Percentiles rank a stretch among this genome's conserved stretches.
Evolutionary conservation across 495 filamentous ascomycete genomes (phyloP).

Genomic region (Pyrenula aspistea): DNA sequence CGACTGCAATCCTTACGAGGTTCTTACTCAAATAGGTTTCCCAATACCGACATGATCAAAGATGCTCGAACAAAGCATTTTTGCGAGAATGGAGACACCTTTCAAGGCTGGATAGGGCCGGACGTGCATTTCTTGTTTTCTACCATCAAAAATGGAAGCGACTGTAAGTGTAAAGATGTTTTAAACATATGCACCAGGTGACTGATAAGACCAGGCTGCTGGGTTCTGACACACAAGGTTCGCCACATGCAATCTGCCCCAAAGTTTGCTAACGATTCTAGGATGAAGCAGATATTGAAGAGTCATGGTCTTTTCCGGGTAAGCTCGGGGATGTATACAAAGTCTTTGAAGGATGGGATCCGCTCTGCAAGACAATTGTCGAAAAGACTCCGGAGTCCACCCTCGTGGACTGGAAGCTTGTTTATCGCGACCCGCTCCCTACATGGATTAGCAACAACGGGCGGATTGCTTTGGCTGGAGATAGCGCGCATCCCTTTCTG

Average conservation of each 20-base stretch:
- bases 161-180: constrained; percentile 22
- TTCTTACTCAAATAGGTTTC: constrained; percentile 45
- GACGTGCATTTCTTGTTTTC: constrained; percentile 55
- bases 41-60: constrained; percentile 43
- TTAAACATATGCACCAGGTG: not conserved
- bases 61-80: constrained; percentile 49
- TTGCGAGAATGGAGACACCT: constrained; percentile 52
- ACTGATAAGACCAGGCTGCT: constrained; percentile 22
- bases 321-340: constrained; percentile 44
- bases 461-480: constrained; percentile 53
- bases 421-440: constrained; percentile 57
- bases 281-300: constrained; percentile 47
- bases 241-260: not conserved
- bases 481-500: constrained; percentile 63
- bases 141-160: constrained; percentile 47
- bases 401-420: constrained; percentile 60
- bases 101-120: constrained; percentile 47
- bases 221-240: constrained; percentile 54
- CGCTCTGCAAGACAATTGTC: constrained; percentile 43
- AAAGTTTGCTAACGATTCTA: not conserved
- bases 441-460: constrained; percentile 48
- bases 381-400: constrained; percentile 43
- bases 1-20: no score
- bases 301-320: constrained; percentile 53
- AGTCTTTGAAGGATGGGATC: constrained; percentile 49